phyloP scores from a whole-genome alignment of 1,284 basidiomycete species.

The Trichosporon ovoides region DNA sequence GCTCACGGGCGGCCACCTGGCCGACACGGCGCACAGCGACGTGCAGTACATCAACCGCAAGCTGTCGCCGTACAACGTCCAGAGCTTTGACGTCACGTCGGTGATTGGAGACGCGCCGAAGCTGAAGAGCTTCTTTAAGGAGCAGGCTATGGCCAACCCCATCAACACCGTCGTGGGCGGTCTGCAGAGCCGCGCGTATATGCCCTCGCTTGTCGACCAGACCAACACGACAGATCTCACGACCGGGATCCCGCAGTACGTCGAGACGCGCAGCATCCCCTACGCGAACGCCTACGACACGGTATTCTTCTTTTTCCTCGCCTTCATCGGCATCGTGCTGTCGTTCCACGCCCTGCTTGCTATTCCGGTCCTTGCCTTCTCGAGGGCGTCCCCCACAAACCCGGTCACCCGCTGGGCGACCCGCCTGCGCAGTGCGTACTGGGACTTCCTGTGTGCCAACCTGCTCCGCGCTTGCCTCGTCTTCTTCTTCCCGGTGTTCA shows the following conservation, averaged over 20 bases:
- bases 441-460: conserved; percentile 46
- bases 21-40: conserved; percentile 56
- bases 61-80: conserved; percentile 66
- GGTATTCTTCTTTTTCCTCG: conserved; percentile 65
- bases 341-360: conserved; percentile 57
- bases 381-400: neutral
- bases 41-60: conserved; percentile 67
- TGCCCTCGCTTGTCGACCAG: conserved; percentile 61
- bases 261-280: conserved; percentile 65
- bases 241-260: conserved; percentile 74
- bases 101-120: conserved; percentile 30
- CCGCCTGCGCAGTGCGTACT: conserved; percentile 54
- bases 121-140: conserved; percentile 50
- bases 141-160: neutral
- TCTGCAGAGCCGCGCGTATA: conserved; percentile 49
- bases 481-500: conserved; percentile 61
- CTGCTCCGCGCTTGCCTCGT: conserved; percentile 55
- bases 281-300: conserved; percentile 80
- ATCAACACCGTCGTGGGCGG: neutral
- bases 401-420: conserved; percentile 36
- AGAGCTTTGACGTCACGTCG: conserved; percentile 3
- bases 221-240: conserved; percentile 50
- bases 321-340: conserved; percentile 58
- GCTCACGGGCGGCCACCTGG: conserved; percentile 69
- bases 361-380: conserved; percentile 46